These are phyloP conservation scores for Camelina sativa DNA, from an alignment of 345 rosid genomes.

Conservation along the genomic window DNA sequence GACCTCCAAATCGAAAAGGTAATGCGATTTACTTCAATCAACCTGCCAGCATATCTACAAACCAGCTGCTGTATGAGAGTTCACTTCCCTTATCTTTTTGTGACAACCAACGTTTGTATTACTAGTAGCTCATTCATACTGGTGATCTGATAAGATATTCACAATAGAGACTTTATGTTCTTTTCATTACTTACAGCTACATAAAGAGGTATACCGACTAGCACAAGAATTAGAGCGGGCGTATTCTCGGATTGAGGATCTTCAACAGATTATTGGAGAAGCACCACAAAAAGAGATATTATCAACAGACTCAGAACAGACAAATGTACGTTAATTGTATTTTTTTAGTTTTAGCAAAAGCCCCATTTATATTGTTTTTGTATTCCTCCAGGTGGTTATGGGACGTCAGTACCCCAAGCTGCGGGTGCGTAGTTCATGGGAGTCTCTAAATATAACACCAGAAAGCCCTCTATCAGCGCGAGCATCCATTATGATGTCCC, in stretches of 20 bases:
- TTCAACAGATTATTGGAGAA: constrained; percentile 51
- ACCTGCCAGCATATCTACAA: constrained; percentile 6
- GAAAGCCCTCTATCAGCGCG: constrained; percentile 50
- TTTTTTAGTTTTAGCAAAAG: neutral
- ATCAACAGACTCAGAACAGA: constrained; percentile 48
- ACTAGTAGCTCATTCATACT: constrained; percentile 23
- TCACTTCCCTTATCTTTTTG: neutral
- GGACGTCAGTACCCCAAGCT: constrained; percentile 69
- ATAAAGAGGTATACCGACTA: constrained; percentile 61
- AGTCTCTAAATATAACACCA: constrained; percentile 50
- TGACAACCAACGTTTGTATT: constrained; percentile 10
- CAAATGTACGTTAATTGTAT: constrained; percentile 19
- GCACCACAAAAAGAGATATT: constrained; percentile 37
- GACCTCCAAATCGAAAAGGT: constrained; percentile 88
- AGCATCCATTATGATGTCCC: constrained; percentile 54
- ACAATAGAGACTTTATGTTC: constrained; percentile 20
- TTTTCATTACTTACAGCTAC: constrained; percentile 54
- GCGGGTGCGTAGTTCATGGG: constrained; percentile 70
- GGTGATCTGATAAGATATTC: constrained; percentile 14
- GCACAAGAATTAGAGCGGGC: constrained; percentile 59
- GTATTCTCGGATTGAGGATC: constrained; percentile 65
- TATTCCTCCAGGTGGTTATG: constrained; percentile 55
- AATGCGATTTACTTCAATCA: constrained; percentile 28
- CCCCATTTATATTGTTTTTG: constrained; percentile 15
- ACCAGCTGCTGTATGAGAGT: constrained; percentile 4